Evolutionary conservation across 129 eudicot species (phyloP), one percentile per base, ranked within the genome.

Genomic region (Chrysanthemum seticuspe): DNA sequence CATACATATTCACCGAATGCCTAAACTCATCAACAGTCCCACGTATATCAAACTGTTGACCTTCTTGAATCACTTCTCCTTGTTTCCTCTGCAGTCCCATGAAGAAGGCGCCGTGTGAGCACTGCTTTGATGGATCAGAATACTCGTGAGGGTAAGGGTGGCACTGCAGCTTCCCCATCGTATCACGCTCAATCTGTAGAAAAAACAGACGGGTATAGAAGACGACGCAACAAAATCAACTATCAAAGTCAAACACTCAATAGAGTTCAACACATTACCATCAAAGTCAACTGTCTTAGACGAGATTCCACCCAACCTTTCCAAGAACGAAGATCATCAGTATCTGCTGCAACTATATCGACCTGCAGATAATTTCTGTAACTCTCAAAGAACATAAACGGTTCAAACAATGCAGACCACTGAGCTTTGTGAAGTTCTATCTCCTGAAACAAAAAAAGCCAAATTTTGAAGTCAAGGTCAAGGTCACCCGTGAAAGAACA

Each of bases 221-320:
- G 5, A 45, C 11, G 2, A 18, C 11, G 3, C 10, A 60, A 5
- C 5, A 59, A 19, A 6, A 36, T 71, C 21, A 57, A 47, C 14
- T 0, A 27, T 14, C 57, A 45, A 13, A 23, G 58, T 58, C 47
- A 72, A 44, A 21, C 34, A 5, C 8, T 6, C 25, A 68, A 64
- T 40, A 31, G 47, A 74, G 40, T 49, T 66, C 13, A 18, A 76
- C 58, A 82, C 58, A 64, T 84, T 84, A 90, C 98, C 98, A 81
- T 94, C 78, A 90, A 67, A 25, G 96, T 94, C 67, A 94, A 77
- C 83, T 87, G 98, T 77, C 98, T 84, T 29, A 94, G 79, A 27
- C 98, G 96, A 44, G 98, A 94, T 75, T 86, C 93, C 57, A 94
- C 96, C 98, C 98, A 94, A 13, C 98, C 98, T 86, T 74, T 90